These are phyloP conservation scores for Camellia granthamiana DNA, from an alignment of 148 eudicot species.

Conservation along the genomic window DNA sequence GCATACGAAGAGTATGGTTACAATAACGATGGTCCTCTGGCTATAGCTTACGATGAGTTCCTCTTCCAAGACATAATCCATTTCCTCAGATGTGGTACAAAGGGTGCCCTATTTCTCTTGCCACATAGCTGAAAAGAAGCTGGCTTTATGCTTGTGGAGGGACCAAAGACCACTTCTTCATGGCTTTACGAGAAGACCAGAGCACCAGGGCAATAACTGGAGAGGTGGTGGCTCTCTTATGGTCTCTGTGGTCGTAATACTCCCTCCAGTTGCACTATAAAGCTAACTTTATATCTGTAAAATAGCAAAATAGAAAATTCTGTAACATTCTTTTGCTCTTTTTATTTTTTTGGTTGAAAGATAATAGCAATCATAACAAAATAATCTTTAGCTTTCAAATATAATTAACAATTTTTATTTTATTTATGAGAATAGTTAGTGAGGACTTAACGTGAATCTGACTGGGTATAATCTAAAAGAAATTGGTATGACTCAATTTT, in stretches of 20 bases:
- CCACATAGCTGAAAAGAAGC: background rate
- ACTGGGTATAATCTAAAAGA: too few species aligned
- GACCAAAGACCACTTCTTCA: background rate
- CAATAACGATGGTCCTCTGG: slow-evolving; percentile 1
- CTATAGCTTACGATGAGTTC: slow-evolving; percentile 8
- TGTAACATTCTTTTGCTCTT: background rate
- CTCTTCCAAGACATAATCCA: background rate
- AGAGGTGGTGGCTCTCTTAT: background rate
- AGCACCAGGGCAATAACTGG: background rate
- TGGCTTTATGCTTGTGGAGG: background rate
- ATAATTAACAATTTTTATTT: background rate
- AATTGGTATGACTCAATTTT: too few species aligned
- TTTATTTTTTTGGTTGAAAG: background rate
- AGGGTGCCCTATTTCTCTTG: too few species aligned
- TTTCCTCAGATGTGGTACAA: too few species aligned
- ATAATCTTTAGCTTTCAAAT: background rate
- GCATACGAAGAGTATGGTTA: too few species aligned
- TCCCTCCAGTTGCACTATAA: slow-evolving; percentile 3
- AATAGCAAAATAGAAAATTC: background rate
- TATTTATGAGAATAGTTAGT: too few species aligned
- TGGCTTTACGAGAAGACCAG: background rate
- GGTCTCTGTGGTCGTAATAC: background rate
- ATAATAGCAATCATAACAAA: background rate
- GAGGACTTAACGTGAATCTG: too few species aligned
- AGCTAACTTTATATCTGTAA: background rate